Evolutionary conservation across 768 basidiomycete species (phyloP), one percentile per base, ranked within the genome.

Genomic region (Suillus plorans): DNA sequence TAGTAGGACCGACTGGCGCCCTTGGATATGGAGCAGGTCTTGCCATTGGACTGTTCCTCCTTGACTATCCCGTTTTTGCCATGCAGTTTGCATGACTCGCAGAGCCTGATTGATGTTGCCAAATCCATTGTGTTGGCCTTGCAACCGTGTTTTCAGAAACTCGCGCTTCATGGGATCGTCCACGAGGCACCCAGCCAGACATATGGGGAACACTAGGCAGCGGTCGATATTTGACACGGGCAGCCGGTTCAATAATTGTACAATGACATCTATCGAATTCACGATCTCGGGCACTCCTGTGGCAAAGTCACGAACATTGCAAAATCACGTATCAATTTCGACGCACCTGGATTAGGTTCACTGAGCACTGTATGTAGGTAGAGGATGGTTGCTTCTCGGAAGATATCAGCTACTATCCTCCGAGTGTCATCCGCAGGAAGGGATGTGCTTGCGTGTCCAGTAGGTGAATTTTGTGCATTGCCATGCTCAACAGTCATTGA

Each of bases 311-410:
- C 71, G 41, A 69, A 62, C 59, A 50, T 39, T 18, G 45, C 22
- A 37, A 16, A 5, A 18, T 6, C 25, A 39, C 12, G 13, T 39
- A 52, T 49, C 45, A 61, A 52, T 34, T 64, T 66, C 69, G 63
- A 73, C 83, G 70, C 77, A 91, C 91, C 88, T 71, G 91, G 91
- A 70, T 85, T 82, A 8, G 87, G 77, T 62, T 86, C 89, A 69
- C 84, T 91, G 63, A 92, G 74, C 20, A 92, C 81, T 8, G 88
- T 89, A 69, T 92, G 84, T 69, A 93, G 79, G 72, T 90, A 90
- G 63, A 92, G 76, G 62, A 86, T 67, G 14, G 86, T 87, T 6
- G 87, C 76, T 76, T 91, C 90, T 63, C 83, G 83, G 77, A 86
- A 91, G 67, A 92, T 81, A 63, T 80, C 81, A 9, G 80, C 83